These are phyloP conservation scores for Rutstroemia sp. DNA, from an alignment of 2,329 filamentous ascomycete species.

Conservation along the genomic window DNA sequence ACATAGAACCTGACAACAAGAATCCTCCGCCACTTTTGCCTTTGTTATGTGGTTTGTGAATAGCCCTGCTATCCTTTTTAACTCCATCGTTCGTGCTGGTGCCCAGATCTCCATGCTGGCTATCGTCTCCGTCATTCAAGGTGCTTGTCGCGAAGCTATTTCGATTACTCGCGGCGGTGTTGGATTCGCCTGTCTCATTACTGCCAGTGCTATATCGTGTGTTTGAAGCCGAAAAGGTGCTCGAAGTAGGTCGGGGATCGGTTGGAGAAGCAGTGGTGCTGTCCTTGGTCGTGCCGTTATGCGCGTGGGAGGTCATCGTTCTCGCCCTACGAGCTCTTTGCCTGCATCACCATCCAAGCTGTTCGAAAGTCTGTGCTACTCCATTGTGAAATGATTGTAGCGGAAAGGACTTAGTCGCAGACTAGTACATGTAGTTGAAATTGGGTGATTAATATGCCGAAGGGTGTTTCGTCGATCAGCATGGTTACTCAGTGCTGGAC, in stretches of 20 bases:
- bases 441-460: no score
- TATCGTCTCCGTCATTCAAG: slow-evolving; percentile 3
- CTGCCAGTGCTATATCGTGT: slow-evolving; percentile 31
- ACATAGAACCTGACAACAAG: slow-evolving; percentile 20
- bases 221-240: slow-evolving; percentile 16
- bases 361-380: slow-evolving; percentile 1
- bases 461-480: no score
- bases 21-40: slow-evolving; percentile 27
- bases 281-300: slow-evolving; percentile 18
- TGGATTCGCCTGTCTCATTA: slow-evolving; percentile 41
- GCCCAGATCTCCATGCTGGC: slow-evolving; percentile 8
- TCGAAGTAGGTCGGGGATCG: slow-evolving; percentile 18
- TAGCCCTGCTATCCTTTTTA: slow-evolving; percentile 18
- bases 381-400: slow-evolving; percentile 9
- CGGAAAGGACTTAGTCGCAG: background rate
- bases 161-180: slow-evolving; percentile 30
- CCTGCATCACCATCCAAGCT: slow-evolving; percentile 10
- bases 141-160: slow-evolving; percentile 15
- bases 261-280: slow-evolving; percentile 18
- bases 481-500: no score
- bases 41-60: slow-evolving; percentile 23
- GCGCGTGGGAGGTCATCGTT: slow-evolving; percentile 22
- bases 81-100: background rate
- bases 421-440: background rate
- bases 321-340: slow-evolving; percentile 11